These are phyloP conservation scores for Lyophyllum decastes DNA, from an alignment of 768 basidiomycete genomes.

Conservation along the genomic window DNA sequence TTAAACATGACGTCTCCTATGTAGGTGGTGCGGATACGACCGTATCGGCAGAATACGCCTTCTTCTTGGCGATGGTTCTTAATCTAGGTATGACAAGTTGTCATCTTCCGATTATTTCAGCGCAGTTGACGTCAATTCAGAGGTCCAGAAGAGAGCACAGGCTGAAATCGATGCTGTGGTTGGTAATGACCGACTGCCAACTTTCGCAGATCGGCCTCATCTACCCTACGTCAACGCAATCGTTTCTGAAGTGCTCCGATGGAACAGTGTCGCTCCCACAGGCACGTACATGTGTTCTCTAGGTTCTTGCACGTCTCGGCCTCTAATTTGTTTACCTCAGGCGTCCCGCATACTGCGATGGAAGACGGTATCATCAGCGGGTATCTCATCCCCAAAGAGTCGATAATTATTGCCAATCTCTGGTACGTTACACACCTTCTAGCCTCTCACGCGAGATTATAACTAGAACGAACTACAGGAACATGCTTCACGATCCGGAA, in stretches of 20 bases:
- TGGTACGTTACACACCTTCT: not conserved
- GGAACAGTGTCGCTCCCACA: not conserved
- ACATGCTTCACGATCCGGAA: constrained; percentile 50
- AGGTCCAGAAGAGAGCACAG: constrained; percentile 53
- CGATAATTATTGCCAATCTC: not conserved
- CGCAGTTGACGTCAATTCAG: constrained; percentile 10
- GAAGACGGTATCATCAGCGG: not conserved
- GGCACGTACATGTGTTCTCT: not conserved
- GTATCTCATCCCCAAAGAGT: not conserved
- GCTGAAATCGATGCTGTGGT: constrained; percentile 50
- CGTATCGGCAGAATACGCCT: not conserved
- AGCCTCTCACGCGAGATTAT: not conserved
- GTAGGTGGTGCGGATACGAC: not conserved
- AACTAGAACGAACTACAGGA: constrained; percentile 33
- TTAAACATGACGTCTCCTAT: not conserved
- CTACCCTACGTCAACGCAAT: constrained; percentile 52
- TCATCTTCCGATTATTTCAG: not conserved
- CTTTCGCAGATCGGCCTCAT: constrained; percentile 37
- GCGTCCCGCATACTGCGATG: not conserved
- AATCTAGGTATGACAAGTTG: not conserved
- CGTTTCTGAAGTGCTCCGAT: constrained; percentile 17
- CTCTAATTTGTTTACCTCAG: constrained; percentile 26
- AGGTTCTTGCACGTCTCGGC: not conserved
- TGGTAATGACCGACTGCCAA: constrained; percentile 37
- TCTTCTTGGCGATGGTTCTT: not conserved